Evolutionary conservation across 2,329 filamentous ascomycete species (phyloP), one percentile per base, ranked within the genome.

Genomic region (Coniella vitis): DNA sequence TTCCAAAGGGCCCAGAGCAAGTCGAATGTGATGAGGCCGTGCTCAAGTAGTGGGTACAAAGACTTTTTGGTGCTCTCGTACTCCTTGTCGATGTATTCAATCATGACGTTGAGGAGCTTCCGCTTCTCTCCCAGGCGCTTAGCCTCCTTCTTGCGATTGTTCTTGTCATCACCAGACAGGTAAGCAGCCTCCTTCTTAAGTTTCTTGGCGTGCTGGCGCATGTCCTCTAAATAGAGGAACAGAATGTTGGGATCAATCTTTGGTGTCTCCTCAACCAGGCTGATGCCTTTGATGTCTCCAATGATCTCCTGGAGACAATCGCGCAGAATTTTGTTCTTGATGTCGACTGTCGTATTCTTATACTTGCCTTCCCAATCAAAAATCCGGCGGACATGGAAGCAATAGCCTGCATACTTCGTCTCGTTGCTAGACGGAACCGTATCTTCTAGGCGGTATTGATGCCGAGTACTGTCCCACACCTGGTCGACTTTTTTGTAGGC

Each of bases 1-100:
- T 93, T 94, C 76, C 86, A 94, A 3, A 95, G 69, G 0, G 89
- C 88, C 90, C 90, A 95, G 1, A 94, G 71, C 2, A 94, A 75
- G 49, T 95, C 88, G 57, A 90, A 95, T 0, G 88, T 94, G 62
- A 95, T 94, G 38, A 89, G 81, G 8, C 88, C 87, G 29, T 84
- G 86, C 55, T 89, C 79, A 2, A 95, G 72, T 67, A 95, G 80
- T 0, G 88, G 86, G 56, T 90, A 84, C 0, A 95, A 74, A 2
- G 84, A 75, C 34, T 89, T 87, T 62, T 91, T 90, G 31, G 76
- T 82, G 16, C 86, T 76, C 1, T 81, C 79, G 59, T 88, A 95
- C 64, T 95, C 90, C 52, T 83, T 79, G 42, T 68, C 59, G 14
- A 67, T 65, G 19, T 67, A 68, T 39, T 65, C 66, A 47, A 73